Base-by-base conservation (phyloP, 176 grass and related monocot genomes). In the Cymbopogon citratus region DNA sequence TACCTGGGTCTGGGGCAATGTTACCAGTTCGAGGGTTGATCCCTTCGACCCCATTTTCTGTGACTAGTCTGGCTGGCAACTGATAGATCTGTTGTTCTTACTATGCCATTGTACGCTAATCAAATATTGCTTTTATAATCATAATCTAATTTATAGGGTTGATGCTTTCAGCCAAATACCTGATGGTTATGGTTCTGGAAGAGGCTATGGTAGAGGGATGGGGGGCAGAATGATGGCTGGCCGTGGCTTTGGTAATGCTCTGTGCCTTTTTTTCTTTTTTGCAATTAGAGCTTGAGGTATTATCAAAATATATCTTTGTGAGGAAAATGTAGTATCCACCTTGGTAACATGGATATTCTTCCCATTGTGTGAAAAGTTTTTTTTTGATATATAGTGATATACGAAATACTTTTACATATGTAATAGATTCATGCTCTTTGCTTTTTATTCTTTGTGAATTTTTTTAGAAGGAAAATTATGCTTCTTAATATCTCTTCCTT, bases 231-330 rank as follows among this genome's bases (percentile, higher is more conserved):
- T 91, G 92, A 83, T 91, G 87, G 76, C 62, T 80, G 93, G 91
- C 6, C 89, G 89, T 52, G 91, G 97, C 77, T 99, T 99, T 90
- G 97, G 97, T 99, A 99, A 83, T 74, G 19, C n/a, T 89, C 68
- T 74, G 19, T 63, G 63, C 24, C 54, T 33, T 33, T 8, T 8
- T 10, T 40, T 85, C 71, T 66, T 66, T 69, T 9, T 78, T 73
- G 12, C 26, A 33, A 69, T 73, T 36, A 74, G 72, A 68, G 29
- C 12, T 86, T 82, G 46, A 34, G 27, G 72, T 66, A 33, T 23
- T 23, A 73, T 40, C 57, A 70, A 39, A 66, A 63, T 75, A 51
- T 41, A 25, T 34, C 36, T 66, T 77, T 75, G 25, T 44, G 51
- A 26, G 1, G 12, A 15, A n/a, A 64, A 67, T 83, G 56, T 16